Conservation (phyloP, 2,329 filamentous ascomycete species). For the Clonostachys sp. region DNA sequence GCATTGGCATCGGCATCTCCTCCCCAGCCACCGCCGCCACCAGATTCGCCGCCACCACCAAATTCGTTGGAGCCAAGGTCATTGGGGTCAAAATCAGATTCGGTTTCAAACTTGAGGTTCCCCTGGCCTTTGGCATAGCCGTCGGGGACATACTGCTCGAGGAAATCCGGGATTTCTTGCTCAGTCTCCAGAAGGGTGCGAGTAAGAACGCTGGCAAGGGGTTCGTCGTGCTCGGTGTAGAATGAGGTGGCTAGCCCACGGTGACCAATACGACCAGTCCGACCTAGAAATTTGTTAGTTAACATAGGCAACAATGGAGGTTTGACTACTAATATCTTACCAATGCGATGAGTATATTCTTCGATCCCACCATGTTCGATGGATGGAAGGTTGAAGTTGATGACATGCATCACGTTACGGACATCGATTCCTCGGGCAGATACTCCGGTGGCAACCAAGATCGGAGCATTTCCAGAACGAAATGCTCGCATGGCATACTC, state of each 20-base stretch:
- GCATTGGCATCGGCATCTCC: constrained; percentile 10
- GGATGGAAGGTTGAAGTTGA: constrained; percentile 87
- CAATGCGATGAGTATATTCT: constrained; percentile 93
- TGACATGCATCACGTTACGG: constrained; percentile 79
- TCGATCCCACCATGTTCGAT: constrained; percentile 77
- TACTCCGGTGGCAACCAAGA: constrained; percentile 83
- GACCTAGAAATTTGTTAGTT: constrained; percentile 45
- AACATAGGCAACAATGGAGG: constrained; percentile 4
- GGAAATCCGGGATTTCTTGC: constrained; percentile 78
- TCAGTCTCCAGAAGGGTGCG: constrained; percentile 77
- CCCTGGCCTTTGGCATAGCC: constrained; percentile 28
- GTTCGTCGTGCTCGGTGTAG: constrained; percentile 73
- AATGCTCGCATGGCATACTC: constrained; percentile 90
- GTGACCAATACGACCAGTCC: constrained; percentile 91
- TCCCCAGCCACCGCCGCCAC: constrained; percentile 8
- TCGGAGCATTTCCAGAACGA: constrained; percentile 67
- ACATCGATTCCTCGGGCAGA: constrained; percentile 87
- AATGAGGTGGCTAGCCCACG: constrained; percentile 83
- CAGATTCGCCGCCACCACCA: constrained; percentile 9
- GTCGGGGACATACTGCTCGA: constrained; percentile 59
- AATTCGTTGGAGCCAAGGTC: constrained; percentile 12
- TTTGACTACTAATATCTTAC: constrained; percentile 39
- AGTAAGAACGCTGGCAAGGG: constrained; percentile 68
- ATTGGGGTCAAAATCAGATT: constrained; percentile 45
- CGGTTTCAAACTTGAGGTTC: constrained; percentile 50